A percentile compares a stretch with the other conserved stretches of the same genome.
These are phyloP conservation scores for Globisporangium takayamanum DNA, from an alignment of 352 stramenopile genomes.

Conservation along the genomic window DNA sequence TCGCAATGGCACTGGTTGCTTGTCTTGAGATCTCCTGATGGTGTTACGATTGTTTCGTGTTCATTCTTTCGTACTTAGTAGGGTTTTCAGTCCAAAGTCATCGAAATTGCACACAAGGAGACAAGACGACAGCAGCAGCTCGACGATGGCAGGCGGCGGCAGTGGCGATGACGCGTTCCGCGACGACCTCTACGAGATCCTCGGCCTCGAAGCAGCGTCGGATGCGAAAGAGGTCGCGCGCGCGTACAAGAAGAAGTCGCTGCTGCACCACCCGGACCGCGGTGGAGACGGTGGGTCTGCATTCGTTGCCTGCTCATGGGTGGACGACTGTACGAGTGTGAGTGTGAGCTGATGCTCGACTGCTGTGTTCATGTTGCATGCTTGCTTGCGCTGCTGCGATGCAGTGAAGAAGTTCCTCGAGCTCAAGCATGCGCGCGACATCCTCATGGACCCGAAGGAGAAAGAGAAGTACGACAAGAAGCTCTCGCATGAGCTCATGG, in stretches of 20 bases:
- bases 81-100: not conserved
- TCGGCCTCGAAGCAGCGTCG: slow-evolving; percentile 58
- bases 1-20: no score
- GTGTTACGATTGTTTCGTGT: no score
- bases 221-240: slow-evolving; percentile 66
- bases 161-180: slow-evolving; percentile 15
- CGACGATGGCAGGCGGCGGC: slow-evolving; percentile 23
- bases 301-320: no score
- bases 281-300: slow-evolving; percentile 57
- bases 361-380: not conserved
- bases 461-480: slow-evolving; percentile 83
- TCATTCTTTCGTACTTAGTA: not conserved
- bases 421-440: slow-evolving; percentile 68
- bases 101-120: not conserved
- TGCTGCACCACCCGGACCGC: slow-evolving; percentile 72
- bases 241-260: slow-evolving; percentile 81
- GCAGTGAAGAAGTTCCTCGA: slow-evolving; percentile 80
- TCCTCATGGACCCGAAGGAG: slow-evolving; percentile 70
- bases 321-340: not conserved
- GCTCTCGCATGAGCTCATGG: slow-evolving; percentile 51
- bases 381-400: not conserved
- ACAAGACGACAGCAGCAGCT: not conserved
- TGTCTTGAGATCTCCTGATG: no score
- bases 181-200: slow-evolving; percentile 66
- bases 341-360: not conserved